Percentiles rank a stretch among this genome's conserved stretches.
Conservation (phyloP, 2,329 filamentous ascomycete species). For the Alternaria viburni region DNA sequence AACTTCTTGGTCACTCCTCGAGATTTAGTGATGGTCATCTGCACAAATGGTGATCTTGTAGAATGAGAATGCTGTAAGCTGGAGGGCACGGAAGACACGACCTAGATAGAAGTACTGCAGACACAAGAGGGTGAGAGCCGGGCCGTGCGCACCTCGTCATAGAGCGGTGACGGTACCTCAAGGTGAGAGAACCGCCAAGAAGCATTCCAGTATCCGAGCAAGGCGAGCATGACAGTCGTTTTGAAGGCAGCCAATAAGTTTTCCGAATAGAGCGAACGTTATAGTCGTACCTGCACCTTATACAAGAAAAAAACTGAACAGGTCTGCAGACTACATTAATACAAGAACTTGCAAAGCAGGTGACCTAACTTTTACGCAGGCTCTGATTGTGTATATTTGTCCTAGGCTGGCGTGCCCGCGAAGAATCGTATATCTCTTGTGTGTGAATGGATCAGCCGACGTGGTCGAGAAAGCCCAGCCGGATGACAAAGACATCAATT, state of each 20-base stretch:
- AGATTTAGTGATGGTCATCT: not conserved
- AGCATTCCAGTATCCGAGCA: not conserved
- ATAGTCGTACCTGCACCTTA: not conserved
- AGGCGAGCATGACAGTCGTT: not conserved
- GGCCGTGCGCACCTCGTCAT: not conserved
- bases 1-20: conserved; percentile 1
- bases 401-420: too few relatives aligned
- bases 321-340: too few relatives aligned
- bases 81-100: not conserved
- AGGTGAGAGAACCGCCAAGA: not conserved
- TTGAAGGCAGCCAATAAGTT: not conserved
- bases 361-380: too few relatives aligned
- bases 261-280: not conserved
- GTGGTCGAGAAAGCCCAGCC: not conserved
- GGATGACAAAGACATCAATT: not conserved
- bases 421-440: not conserved
- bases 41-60: not conserved
- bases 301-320: too few relatives aligned
- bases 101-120: not conserved
- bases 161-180: not conserved
- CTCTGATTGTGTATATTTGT: too few relatives aligned
- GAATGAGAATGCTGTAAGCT: not conserved
- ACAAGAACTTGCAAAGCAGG: too few relatives aligned
- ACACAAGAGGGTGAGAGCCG: not conserved
- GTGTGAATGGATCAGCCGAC: not conserved